A percentile compares a stretch with the other conserved stretches of the same genome.
These are phyloP conservation scores for Sicyos edulis DNA, from an alignment of 306 rosid species.

Conservation along the genomic window DNA sequence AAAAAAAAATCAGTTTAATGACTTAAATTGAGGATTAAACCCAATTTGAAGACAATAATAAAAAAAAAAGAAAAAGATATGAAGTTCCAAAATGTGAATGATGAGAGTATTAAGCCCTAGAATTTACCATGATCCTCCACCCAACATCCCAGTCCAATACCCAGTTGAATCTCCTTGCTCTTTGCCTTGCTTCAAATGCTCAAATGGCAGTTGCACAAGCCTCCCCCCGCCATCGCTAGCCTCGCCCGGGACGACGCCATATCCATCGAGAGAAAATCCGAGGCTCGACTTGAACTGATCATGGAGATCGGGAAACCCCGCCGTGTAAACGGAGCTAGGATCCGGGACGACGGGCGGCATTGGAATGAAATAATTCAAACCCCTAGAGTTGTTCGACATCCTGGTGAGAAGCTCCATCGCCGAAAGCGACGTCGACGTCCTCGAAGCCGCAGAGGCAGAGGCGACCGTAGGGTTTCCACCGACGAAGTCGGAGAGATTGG, in stretches of 20 bases:
- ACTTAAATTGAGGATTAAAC: conserved; percentile 15
- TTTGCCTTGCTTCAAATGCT: conserved; percentile 46
- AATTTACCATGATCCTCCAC: conserved; percentile 72
- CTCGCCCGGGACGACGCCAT: conserved; percentile 19
- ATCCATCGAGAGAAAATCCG: conserved; percentile 57
- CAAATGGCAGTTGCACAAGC: conserved; percentile 48
- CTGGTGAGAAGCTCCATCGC: conserved; percentile 65
- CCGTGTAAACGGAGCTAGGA: conserved; percentile 30
- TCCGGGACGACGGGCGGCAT: conserved; percentile 27
- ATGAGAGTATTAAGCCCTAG: not conserved
- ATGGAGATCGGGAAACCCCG: conserved; percentile 38
- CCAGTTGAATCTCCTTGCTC: conserved; percentile 56
- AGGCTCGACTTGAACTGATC: conserved; percentile 52
- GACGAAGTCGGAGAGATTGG: conserved; percentile 29
- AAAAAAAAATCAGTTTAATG: conserved; percentile 21
- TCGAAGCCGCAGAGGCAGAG: not conserved
- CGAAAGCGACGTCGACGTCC: conserved; percentile 31
- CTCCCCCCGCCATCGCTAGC: conserved; percentile 37
- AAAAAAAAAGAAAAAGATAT: not conserved
- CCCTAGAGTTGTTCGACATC: conserved; percentile 38
- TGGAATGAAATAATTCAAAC: conserved; percentile 49
- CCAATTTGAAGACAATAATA: conserved; percentile 11
- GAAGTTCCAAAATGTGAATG: not conserved
- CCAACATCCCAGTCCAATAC: conserved; percentile 74
- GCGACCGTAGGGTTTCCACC: conserved; percentile 13